phyloP scores from a whole-genome alignment of 148 eudicot species.

The Camellia lanceoleosa region DNA sequence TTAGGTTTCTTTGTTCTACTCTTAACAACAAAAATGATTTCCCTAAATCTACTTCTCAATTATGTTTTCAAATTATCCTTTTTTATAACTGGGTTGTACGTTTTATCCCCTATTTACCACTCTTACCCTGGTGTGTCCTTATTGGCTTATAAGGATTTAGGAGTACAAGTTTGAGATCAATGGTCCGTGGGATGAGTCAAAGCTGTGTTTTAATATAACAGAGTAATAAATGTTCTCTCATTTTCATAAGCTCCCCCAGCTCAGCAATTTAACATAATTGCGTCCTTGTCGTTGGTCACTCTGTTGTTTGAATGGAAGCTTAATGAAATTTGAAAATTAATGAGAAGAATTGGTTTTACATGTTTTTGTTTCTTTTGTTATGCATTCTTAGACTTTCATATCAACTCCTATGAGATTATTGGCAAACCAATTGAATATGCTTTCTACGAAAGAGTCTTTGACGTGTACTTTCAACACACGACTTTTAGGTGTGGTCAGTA shows the following conservation, averaged over 20 bases:
- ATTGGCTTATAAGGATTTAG: conserved; percentile 87
- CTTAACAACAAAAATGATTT: conserved; percentile 60
- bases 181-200: conserved; percentile 99
- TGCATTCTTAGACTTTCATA: too few species aligned
- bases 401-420: too few species aligned
- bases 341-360: too few species aligned
- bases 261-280: neutral
- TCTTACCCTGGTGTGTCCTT: conserved; percentile 80
- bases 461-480: too few species aligned
- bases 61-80: conserved; percentile 67
- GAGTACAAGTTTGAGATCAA: conserved; percentile 90
- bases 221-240: conserved; percentile 30
- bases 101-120: conserved; percentile 92
- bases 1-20: conserved; percentile 67
- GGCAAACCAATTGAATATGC: too few species aligned
- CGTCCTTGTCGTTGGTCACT: too few species aligned
- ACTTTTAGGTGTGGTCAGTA: too few species aligned
- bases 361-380: too few species aligned
- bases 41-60: conserved; percentile 42
- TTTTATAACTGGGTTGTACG: conserved; percentile 66
- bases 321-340: too few species aligned
- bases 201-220: conserved; percentile 77
- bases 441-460: too few species aligned
- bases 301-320: too few species aligned
- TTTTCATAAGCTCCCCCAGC: neutral